These are phyloP conservation scores for Hypoxylon lienhwacheense DNA, from an alignment of 495 filamentous ascomycete genomes.

Conservation along the genomic window DNA sequence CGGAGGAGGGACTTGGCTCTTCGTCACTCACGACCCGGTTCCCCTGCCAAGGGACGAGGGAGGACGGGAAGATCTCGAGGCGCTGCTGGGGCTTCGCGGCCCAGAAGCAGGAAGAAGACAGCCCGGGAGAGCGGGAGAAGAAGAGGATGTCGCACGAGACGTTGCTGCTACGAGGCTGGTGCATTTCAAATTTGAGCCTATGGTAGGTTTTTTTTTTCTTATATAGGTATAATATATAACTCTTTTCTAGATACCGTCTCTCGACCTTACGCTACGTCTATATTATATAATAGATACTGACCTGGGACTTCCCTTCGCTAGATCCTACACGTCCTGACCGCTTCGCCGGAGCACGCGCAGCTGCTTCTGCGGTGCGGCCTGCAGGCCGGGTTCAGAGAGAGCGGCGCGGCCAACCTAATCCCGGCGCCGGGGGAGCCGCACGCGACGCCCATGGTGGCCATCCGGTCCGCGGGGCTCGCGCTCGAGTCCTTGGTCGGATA, in stretches of 20 bases:
- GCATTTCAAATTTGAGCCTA: constrained; percentile 91
- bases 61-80: constrained; percentile 16
- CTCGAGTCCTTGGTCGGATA: constrained; percentile 79
- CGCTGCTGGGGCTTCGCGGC: constrained; percentile 14
- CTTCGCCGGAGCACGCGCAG: constrained; percentile 71
- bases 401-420: constrained; percentile 62
- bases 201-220: constrained; percentile 60
- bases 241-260: too few species aligned
- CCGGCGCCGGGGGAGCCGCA: constrained; percentile 45
- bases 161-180: constrained; percentile 58
- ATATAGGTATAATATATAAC: too few species aligned
- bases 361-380: constrained; percentile 70
- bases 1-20: constrained; percentile 79
- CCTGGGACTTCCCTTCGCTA: constrained; percentile 40
- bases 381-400: constrained; percentile 85
- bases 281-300: constrained; percentile 9
- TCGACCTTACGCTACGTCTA: too few species aligned
- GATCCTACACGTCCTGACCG: constrained; percentile 86
- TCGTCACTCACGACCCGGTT: constrained; percentile 79
- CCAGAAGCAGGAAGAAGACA: not conserved
- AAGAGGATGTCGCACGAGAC: constrained; percentile 6
- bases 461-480: constrained; percentile 75
- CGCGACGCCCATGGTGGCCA: constrained; percentile 71
- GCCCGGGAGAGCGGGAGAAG: constrained; percentile 15
- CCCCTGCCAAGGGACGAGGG: constrained; percentile 30